Percentiles rank a stretch among this genome's conserved stretches.
These are phyloP conservation scores for Fusarium verticillioides DNA, from an alignment of 2,329 filamentous ascomycete genomes.

Conservation along the genomic window DNA sequence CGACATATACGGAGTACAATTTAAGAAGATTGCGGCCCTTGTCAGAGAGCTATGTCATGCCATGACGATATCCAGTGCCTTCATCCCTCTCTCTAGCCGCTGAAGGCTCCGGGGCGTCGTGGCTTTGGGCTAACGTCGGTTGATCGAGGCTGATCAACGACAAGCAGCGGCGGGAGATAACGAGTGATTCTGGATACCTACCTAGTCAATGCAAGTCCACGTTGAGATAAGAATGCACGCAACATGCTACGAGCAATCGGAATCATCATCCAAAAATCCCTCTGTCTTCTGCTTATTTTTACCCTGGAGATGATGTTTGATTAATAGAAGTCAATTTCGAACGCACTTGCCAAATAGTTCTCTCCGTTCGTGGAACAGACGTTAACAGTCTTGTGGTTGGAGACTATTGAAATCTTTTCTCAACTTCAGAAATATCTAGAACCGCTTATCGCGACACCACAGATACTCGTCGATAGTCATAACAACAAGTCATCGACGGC, in stretches of 20 bases:
- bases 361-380: neutral
- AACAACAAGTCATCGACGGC: neutral
- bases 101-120: conserved; percentile 4
- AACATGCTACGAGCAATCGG: neutral
- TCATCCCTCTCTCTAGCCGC: conserved; percentile 4
- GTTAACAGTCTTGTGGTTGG: neutral
- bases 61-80: neutral
- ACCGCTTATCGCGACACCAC: neutral
- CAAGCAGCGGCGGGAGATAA: conserved; percentile 2
- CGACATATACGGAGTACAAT: neutral
- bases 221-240: conserved; percentile 15
- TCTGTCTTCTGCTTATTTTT: neutral
- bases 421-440: neutral
- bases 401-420: neutral
- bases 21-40: neutral
- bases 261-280: neutral
- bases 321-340: neutral
- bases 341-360: neutral
- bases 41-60: neutral
- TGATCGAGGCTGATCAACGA: conserved; percentile 3
- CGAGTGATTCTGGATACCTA: neutral
- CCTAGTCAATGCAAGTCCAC: conserved; percentile 8
- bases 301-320: neutral
- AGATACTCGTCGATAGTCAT: neutral
- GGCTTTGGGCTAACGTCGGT: neutral